Conservation (phyloP, 1,139 yeast genomes). For the Sugiyamaella japonica region DNA sequence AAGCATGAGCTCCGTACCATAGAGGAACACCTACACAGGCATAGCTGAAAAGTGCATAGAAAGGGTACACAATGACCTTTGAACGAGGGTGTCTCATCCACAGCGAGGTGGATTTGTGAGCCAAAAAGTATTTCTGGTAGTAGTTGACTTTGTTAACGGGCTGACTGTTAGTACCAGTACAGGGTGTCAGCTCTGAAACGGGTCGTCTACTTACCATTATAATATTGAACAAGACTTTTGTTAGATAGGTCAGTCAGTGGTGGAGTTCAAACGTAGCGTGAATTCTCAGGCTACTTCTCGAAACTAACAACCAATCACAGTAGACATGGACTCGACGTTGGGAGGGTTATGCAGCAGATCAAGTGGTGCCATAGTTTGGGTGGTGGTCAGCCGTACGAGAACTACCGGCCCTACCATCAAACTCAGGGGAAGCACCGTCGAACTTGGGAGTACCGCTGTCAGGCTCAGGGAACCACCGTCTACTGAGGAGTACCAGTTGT, state of each 20-base stretch:
- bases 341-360: conserved; percentile 8
- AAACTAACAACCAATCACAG: conserved; percentile 6
- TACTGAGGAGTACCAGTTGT: too few species aligned
- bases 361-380: conserved; percentile 8
- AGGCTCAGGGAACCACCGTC: too few species aligned
- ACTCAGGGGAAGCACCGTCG: too few species aligned
- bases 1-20: conserved; percentile 77
- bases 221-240: neutral
- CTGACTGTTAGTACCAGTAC: conserved; percentile 5
- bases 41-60: conserved; percentile 79
- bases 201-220: conserved; percentile 16
- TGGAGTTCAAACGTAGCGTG: too few species aligned
- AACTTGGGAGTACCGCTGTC: too few species aligned
- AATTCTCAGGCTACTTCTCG: conserved; percentile 7
- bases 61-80: conserved; percentile 81
- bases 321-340: conserved; percentile 10
- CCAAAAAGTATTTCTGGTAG: conserved; percentile 44
- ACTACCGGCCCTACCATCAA: too few species aligned
- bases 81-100: conserved; percentile 58
- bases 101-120: conserved; percentile 39
- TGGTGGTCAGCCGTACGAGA: neutral
- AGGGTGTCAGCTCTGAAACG: neutral
- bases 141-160: conserved; percentile 40
- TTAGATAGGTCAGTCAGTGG: too few species aligned
- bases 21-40: conserved; percentile 66